phyloP scores from a whole-genome alignment of 352 stramenopile species.

The Pythium vanterpoolii region DNA sequence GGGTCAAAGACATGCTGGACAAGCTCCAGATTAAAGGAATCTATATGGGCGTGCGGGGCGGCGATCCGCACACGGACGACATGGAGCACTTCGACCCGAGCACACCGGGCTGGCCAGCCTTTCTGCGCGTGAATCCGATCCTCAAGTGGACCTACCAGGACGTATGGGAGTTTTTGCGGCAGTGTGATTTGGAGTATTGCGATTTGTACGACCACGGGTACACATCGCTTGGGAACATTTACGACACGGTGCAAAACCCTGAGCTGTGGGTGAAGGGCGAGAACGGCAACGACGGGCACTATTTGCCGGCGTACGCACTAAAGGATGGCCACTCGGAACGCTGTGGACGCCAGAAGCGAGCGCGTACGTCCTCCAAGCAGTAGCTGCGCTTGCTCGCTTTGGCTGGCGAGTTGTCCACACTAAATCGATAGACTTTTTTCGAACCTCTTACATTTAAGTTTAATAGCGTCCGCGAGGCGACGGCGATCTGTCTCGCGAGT shows the following conservation, averaged over 20 bases:
- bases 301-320: conserved; percentile 68
- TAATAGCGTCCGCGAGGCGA: not conserved
- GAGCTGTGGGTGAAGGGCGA: conserved; percentile 76
- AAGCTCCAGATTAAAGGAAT: conserved; percentile 85
- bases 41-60: conserved; percentile 87
- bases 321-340: conserved; percentile 68
- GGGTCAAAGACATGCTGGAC: conserved; percentile 89
- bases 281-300: conserved; percentile 50
- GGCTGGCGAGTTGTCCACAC: not conserved
- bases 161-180: conserved; percentile 92
- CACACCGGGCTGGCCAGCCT: conserved; percentile 91
- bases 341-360: conserved; percentile 75
- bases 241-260: conserved; percentile 94
- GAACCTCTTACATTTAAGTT: not conserved
- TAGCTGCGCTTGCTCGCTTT: not conserved
- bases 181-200: conserved; percentile 88
- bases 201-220: conserved; percentile 90
- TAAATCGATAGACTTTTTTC: not conserved
- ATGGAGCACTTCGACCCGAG: conserved; percentile 85
- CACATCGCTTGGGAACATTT: conserved; percentile 93
- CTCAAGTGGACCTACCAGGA: conserved; percentile 95
- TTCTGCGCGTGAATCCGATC: conserved; percentile 98
- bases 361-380: conserved; percentile 63
- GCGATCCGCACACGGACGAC: conserved; percentile 92
- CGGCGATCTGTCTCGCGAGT: conserved; percentile 2